Conservation (phyloP, 805 yeast species). For the Nakazawaea ishiwadae region DNA sequence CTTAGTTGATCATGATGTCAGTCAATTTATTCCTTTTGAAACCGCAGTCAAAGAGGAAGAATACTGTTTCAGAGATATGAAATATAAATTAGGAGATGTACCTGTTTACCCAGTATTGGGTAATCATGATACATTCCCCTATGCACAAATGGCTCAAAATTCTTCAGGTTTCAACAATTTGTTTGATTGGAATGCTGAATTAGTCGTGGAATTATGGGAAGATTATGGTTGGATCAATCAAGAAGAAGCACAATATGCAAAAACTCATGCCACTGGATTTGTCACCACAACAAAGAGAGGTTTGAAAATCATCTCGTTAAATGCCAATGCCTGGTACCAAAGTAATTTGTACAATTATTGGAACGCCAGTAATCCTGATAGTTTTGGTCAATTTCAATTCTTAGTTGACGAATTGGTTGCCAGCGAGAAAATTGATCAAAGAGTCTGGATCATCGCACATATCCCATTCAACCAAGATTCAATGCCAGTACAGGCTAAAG, state of each 20-base stretch:
- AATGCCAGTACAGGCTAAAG: constrained; percentile 55
- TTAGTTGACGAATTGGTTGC: constrained; percentile 56
- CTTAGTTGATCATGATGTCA: constrained; percentile 62
- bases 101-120: constrained; percentile 65
- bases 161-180: constrained; percentile 35
- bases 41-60: constrained; percentile 52
- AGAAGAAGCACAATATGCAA: constrained; percentile 28
- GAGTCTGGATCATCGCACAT: constrained; percentile 71
- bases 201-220: constrained; percentile 44
- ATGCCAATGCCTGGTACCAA: constrained; percentile 65
- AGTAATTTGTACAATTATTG: constrained; percentile 55
- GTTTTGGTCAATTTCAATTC: constrained; percentile 60
- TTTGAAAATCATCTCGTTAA: constrained; percentile 55
- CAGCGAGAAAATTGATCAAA: constrained; percentile 50
- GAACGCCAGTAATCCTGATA: constrained; percentile 49
- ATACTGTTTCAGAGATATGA: constrained; percentile 46
- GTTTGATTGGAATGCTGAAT: constrained; percentile 43
- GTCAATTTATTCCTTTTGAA: constrained; percentile 40
- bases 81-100: constrained; percentile 37
- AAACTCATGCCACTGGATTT: constrained; percentile 57
- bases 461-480: constrained; percentile 60
- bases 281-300: constrained; percentile 52
- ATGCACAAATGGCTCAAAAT: constrained; percentile 60
- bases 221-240: constrained; percentile 41
- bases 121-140: constrained; percentile 71